Base-by-base conservation (phyloP, 805 yeast genomes). In the Lachancea waltii region DNA sequence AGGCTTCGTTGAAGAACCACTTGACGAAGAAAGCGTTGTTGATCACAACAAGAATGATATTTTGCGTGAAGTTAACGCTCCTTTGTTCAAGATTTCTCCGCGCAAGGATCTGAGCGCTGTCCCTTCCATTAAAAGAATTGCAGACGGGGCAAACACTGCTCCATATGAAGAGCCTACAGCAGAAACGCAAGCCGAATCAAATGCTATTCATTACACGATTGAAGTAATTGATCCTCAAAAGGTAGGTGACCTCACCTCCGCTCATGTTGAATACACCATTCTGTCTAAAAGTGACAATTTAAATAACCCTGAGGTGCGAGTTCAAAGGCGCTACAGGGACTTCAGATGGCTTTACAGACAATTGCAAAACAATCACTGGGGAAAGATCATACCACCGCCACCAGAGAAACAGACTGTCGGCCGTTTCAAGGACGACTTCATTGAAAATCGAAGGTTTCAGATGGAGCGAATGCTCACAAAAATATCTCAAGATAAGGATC, bases 301-400 rank as follows among this genome's bases (percentile, higher is more conserved):
- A 33, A 49, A 56, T 15, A 45, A 56, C n/a, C 54, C 63, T 7
- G 77, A 72, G 33, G 63, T 70, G 0, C 63, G 69, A 8, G 97
- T 89, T 0, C 74, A 85, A 4, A 70, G 98, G 56, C 72, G 98
- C 47, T 92, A 90, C 60, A 76, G 80, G 37, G 98, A 92, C 60
- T 90, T 92, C 62, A 67, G 95, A 44, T 90, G 97, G 97, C 68
- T 92, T 9, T 90, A 87, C 59, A 85, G 85, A 47, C 95, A 89
- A 50, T 66, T 92, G 18, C 84, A 83, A 53, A 74, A 76, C 51
- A 85, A 81, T 49, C 87, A 92, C 54, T 95, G 95, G 24, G 98
- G 98, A 1, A 70, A 72, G 42, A 79, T 92, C 25, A 79, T 92
- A 17, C 97, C 98, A 1, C 95, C 97, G 1, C 97, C 97, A 3